Evolutionary conservation across 176 grass and related monocot genomes (phyloP), one percentile per base, ranked within the genome.

Genomic region (Ensete glaucum): DNA sequence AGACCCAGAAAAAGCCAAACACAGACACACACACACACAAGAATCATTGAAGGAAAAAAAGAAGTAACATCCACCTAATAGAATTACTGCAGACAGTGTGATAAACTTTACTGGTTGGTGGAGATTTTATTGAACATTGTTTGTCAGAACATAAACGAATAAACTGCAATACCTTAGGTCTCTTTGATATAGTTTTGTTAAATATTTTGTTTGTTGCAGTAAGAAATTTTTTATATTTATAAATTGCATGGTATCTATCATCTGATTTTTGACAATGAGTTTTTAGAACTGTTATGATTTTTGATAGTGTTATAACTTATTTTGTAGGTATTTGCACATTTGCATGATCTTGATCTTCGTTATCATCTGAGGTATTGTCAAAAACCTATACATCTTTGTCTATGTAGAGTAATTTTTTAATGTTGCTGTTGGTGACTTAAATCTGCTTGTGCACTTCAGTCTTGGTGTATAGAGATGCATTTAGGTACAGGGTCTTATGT

Each of bases 321-420:
- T 34, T 80, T 85, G 67, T 68, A 97, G 94, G 94, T 97, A 63
- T 97, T 97, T 83, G 82, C 84, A 80, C 94, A 97, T 80, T 82
- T 97, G 70, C 94, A 97, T 83, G 90, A 97, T 53, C 94, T 97
- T 83, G 93, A 97, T 90, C 87, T 97, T 81, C 90, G 90, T 49
- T 97, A 97, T 85, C 94, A 97, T 85, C 72, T 97, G 71, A 97
- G 89, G 94, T 97, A 89, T 29, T 72, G 62, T 8, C 60, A 54
- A 76, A 21, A 82, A 86, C 58, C 23, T 43, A 22, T 10, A 68
- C 9, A 9, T 13, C 52, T 52, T 69, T 71, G 26, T 76, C 27
- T n/a, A 73, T 77, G 7, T 80, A 27, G 62, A 24, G 5, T 4
- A 65, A 29, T 4, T 23, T 12, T 13, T 25, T 65, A 25, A 65